Base-by-base conservation (phyloP, 2,329 filamentous ascomycete genomes). In the Catunica adiposa region DNA sequence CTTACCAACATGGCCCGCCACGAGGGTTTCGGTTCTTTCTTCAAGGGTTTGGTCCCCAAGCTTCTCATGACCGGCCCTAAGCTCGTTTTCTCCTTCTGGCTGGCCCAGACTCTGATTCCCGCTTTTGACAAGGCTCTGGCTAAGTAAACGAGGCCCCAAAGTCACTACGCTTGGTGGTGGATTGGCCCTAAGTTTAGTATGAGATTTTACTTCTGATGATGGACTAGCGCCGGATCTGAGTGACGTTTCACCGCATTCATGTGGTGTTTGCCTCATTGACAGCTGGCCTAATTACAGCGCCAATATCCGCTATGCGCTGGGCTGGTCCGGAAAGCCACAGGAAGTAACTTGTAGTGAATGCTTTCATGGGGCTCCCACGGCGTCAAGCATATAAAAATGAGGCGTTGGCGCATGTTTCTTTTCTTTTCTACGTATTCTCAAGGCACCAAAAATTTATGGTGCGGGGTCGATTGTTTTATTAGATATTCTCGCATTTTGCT, bases 21-120 rank as follows among this genome's bases (percentile, higher is more conserved):
- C 63, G 92, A 98, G 71, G 92, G 90, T 22, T 67, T 84, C 58
- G 73, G 77, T 15, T 83, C 84, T 64, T 97, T 98, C 79, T 98
- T 98, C 81, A 98, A 98, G 80, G 92, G 92, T 46, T 72, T 98
- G 61, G 85, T 89, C 52, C 92, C 92, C 60, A 98, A 98, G 84
- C 81, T 98, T 61, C 78, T 98, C 65, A 98, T 98, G 92, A 98
- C 92, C 15, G 94, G 92, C 23, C 92, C 92, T 61, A 98, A 98
- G 79, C 79, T 98, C 59, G 92, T 97, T 60, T 98, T 98, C 76
- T 96, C 89, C 59, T 98, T 98, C 82, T 98, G 92, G 92, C 81
- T 98, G 66, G 92, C 92, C 57, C 92, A 98, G 76, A 97, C 92
- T 29, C 76, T 98, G 64, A 98, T 98, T 66, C 92, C 92, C 53